Conservation (phyloP, 257 asterid species). For the Salvia splendens region DNA sequence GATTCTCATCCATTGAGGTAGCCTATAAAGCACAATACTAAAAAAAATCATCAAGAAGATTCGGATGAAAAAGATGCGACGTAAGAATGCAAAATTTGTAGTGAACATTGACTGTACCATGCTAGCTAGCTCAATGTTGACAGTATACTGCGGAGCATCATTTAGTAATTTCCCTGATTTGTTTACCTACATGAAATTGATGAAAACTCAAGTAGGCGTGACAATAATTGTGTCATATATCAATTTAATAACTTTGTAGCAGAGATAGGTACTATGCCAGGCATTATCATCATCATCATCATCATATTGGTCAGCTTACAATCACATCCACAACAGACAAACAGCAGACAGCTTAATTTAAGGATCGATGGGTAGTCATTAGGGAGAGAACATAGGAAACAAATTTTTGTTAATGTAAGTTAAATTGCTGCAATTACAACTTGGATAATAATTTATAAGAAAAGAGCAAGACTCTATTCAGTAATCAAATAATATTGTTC, state of each 20-base stretch:
- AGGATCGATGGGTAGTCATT: constrained; percentile 9
- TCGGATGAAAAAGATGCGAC: constrained; percentile 21
- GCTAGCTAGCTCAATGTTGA: constrained; percentile 54
- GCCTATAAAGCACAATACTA: constrained; percentile 49
- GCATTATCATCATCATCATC: constrained; percentile 8
- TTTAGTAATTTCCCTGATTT: constrained; percentile 81
- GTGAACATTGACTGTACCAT: constrained; percentile 53
- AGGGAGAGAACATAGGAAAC: constrained; percentile 7
- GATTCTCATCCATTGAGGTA: constrained; percentile 72
- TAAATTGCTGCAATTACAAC: constrained; percentile 11
- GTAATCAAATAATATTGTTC: neutral
- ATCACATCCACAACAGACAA: constrained; percentile 17
- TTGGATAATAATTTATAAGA: neutral
- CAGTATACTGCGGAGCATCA: constrained; percentile 81
- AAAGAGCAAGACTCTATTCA: neutral
- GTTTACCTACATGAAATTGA: constrained; percentile 68
- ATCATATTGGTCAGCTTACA: neutral
- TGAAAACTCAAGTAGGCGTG: constrained; percentile 35
- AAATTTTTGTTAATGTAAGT: constrained; percentile 1
- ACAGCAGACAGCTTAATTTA: neutral
- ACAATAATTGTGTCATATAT: constrained; percentile 17
- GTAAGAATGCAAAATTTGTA: constrained; percentile 18
- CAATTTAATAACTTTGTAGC: constrained; percentile 23
- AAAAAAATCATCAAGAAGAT: constrained; percentile 33
- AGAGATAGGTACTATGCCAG: neutral